Evolutionary conservation across 116 monocot genomes (phyloP), one percentile per base, ranked within the genome.

Genomic region (Thalassia testudinum): DNA sequence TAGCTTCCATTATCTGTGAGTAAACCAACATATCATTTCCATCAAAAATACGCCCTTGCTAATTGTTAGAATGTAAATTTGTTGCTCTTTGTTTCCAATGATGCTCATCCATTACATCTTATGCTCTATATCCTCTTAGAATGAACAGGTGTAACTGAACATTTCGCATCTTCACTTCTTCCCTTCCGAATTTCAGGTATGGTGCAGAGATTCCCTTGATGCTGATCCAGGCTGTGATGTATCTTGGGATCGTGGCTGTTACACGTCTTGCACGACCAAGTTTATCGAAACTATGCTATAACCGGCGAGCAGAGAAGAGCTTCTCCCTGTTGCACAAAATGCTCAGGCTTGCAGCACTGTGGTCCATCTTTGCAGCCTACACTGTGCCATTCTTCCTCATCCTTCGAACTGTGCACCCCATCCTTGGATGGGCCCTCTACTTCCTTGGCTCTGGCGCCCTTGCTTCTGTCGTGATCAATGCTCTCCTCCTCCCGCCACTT

Each of bases 391-490:
- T 97, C 68, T 75, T 89, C 70, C 65, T 97, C 37, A 68, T 97
- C 20, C 97, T 89, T 5, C 72, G 76, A 27, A 97, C 97, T 0
- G 81, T 82, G 8, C 88, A 97, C 57, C 97, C 97, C 5, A 17
- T 88, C 27, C 68, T 97, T 4, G 97, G 89, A 34, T 97, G 97
- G 97, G 68, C 79, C 0, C 59, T 97, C 12, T 97, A 97, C 48
- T 47, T 97, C 26, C 76, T 97, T 21, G 97, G 97, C 7, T 67
- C 75, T 0, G 55, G 65, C 0, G 52, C 97, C 10, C 66, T 97
- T 0, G 42, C 69, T 2, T 76, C 66, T 0, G 61, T 97, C 1
- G 85, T 85, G 50, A 67, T 81, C 62, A 82, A 75, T 34, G 66
- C 58, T 12, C 78, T 97, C 65, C 48, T 81, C 25, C 77, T 97